Evolutionary conservation across 176 grass and related monocot genomes (phyloP).

Genomic region (Ampelocalamus luodianensis): DNA sequence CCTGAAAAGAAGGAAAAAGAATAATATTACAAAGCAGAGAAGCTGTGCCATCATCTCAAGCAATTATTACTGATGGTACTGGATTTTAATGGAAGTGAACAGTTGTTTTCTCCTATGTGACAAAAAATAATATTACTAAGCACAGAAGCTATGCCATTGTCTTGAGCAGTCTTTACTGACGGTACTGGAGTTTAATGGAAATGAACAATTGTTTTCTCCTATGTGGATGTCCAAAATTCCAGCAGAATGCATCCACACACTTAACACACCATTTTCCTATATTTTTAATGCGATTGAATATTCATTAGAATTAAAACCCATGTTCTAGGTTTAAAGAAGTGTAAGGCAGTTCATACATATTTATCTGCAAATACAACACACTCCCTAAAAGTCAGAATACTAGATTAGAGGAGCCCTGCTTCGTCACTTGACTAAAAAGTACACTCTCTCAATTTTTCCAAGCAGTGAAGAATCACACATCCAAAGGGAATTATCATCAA

Average conservation of each 20-base stretch:
- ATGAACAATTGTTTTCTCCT: neutral
- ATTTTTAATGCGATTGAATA: neutral
- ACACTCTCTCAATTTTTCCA: neutral
- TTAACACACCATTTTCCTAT: neutral
- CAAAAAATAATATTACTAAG: conserved; percentile 20
- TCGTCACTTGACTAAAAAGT: neutral
- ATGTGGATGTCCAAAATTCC: neutral
- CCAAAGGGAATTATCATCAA: neutral
- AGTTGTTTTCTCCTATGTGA: neutral
- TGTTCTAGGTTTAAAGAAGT: neutral
- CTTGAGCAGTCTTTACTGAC: neutral
- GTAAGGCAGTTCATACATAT: neutral
- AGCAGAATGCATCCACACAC: neutral
- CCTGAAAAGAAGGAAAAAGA: conserved; percentile 45
- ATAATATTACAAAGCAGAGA: conserved; percentile 24
- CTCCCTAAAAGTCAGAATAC: neutral
- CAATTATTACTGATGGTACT: neutral
- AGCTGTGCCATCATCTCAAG: neutral
- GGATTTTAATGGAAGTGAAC: neutral
- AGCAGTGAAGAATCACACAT: neutral
- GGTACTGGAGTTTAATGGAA: neutral
- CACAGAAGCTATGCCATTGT: neutral
- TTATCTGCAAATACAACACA: neutral
- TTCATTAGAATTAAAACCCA: neutral
- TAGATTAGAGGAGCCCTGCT: neutral